These are phyloP conservation scores for Taphrina deformans DNA, from an alignment of 1,139 yeast species.

Conservation along the genomic window DNA sequence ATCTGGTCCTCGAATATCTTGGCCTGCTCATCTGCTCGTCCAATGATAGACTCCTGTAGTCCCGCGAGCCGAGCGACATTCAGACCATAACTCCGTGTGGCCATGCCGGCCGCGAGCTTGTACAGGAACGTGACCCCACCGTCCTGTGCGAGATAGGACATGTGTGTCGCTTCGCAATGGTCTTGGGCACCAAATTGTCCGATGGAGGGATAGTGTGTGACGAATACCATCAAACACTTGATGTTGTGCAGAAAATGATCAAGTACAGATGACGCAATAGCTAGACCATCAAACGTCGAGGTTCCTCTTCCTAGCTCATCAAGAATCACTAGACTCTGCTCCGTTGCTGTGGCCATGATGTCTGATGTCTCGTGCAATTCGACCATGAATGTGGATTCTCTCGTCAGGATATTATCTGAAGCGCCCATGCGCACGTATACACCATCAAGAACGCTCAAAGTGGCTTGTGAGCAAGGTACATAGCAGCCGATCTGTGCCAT, in stretches of 20 bases:
- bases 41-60: constrained; percentile 43
- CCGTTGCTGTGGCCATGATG: constrained; percentile 55
- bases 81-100: constrained; percentile 46
- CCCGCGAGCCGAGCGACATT: constrained; percentile 48
- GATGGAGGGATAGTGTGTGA: constrained; percentile 84
- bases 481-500: constrained; percentile 87
- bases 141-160: constrained; percentile 63
- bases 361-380: constrained; percentile 67
- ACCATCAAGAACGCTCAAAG: constrained; percentile 60
- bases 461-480: constrained; percentile 60
- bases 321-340: constrained; percentile 58
- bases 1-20: constrained; percentile 38
- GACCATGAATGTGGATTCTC: constrained; percentile 74
- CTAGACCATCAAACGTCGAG: constrained; percentile 83
- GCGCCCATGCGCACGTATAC: constrained; percentile 65
- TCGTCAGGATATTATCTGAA: constrained; percentile 63
- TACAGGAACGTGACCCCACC: constrained; percentile 42
- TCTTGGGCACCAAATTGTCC: constrained; percentile 49
- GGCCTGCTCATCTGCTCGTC: constrained; percentile 41
- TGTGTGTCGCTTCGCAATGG: constrained; percentile 48
- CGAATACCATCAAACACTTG: constrained; percentile 66
- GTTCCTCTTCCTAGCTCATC: constrained; percentile 81
- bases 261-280: constrained; percentile 78
- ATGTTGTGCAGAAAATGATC: constrained; percentile 56
- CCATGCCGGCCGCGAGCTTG: constrained; percentile 44